phyloP scores from a whole-genome alignment of 257 asterid species.

The Plantago major region DNA sequence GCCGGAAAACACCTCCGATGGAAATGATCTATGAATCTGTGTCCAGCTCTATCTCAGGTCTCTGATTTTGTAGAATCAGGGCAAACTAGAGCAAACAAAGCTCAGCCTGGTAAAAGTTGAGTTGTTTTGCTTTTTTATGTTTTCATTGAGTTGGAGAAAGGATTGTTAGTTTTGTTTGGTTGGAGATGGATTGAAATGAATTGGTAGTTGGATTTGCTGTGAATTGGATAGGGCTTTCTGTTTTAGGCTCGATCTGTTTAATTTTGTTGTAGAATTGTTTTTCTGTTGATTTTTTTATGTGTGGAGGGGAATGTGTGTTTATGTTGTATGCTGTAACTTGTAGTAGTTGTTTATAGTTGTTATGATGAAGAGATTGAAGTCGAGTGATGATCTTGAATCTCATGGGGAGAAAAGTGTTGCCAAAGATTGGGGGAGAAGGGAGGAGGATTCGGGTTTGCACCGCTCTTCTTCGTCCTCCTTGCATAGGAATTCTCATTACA shows the following conservation, averaged over 20 bases:
- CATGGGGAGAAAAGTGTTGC: constrained; percentile 60
- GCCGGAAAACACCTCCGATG: constrained; percentile 24
- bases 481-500: constrained; percentile 63
- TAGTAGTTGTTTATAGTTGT: constrained; percentile 13
- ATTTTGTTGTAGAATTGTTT: constrained; percentile 2
- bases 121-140: constrained; percentile 15
- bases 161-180: neutral
- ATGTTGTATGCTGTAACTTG: constrained; percentile 15
- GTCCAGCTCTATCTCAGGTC: constrained; percentile 10
- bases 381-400: constrained; percentile 86
- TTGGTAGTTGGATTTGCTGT: constrained; percentile 24
- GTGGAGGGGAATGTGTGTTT: constrained; percentile 10
- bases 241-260: constrained; percentile 23
- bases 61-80: constrained; percentile 18
- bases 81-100: constrained; percentile 6
- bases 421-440: constrained; percentile 88
- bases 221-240: neutral
- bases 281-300: neutral
- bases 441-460: constrained; percentile 52
- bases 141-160: constrained; percentile 19
- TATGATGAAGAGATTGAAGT: constrained; percentile 80
- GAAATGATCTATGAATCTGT: constrained; percentile 24
- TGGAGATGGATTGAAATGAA: constrained; percentile 8
- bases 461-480: constrained; percentile 70
- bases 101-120: constrained; percentile 19